Percentiles rank a stretch among this genome's conserved stretches.
These are phyloP conservation scores for Anastatica hierochuntica DNA, from an alignment of 345 rosid genomes.

Conservation along the genomic window DNA sequence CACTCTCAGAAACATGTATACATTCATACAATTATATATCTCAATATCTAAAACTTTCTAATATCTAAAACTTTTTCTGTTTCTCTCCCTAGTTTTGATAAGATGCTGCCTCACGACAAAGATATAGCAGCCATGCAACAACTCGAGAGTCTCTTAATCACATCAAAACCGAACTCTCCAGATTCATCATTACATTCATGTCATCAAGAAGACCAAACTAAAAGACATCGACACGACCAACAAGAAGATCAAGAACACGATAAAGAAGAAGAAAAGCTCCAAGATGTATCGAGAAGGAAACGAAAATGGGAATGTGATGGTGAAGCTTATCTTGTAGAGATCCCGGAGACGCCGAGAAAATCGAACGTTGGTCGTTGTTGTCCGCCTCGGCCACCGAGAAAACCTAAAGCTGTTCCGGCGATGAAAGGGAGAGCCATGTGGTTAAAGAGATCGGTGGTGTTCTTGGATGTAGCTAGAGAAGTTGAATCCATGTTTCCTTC, in stretches of 20 bases:
- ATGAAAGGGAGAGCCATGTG: conserved; percentile 31
- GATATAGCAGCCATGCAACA: conserved; percentile 39
- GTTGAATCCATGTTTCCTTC: conserved; percentile 54
- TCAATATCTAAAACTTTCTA: too few relatives aligned
- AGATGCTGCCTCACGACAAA: conserved; percentile 32
- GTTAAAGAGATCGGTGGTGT: conserved; percentile 19
- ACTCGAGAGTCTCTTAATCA: conserved; percentile 25
- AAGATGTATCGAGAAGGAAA: conserved; percentile 11
- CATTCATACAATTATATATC: too few relatives aligned
- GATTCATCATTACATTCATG: conserved; percentile 12
- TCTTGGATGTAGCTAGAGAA: conserved; percentile 60
- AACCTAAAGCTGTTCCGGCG: conserved; percentile 41
- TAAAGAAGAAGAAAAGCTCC: background rate
- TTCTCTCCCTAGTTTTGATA: conserved; percentile 19
- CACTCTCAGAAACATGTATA: too few relatives aligned
- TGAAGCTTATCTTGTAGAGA: conserved; percentile 23
- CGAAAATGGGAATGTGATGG: conserved; percentile 26
- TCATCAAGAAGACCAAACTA: background rate
- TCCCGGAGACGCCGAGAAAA: conserved; percentile 32
- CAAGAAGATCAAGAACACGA: conserved; percentile 1
- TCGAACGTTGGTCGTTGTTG: conserved; percentile 22
- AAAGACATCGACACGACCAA: background rate
- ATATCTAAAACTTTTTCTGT: conserved; percentile 2
- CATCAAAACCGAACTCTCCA: conserved; percentile 17
- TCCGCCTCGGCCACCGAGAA: conserved; percentile 62